A percentile compares a stretch with the other conserved stretches of the same genome.
These are phyloP conservation scores for Neltuma alba DNA, from an alignment of 306 rosid species.

Conservation along the genomic window DNA sequence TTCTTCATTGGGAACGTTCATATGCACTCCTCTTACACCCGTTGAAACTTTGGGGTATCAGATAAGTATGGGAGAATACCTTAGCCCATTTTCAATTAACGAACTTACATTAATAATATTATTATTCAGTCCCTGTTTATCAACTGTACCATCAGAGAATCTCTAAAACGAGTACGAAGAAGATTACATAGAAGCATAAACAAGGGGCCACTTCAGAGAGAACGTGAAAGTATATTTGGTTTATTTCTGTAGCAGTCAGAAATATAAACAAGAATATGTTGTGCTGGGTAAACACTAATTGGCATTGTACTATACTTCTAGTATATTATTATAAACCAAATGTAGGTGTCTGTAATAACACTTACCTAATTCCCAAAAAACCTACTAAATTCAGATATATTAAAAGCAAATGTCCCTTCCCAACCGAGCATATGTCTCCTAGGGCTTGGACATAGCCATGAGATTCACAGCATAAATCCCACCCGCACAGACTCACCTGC, in stretches of 20 bases:
- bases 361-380: not conserved
- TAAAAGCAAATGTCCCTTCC: constrained; percentile 46
- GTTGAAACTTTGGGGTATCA: no score
- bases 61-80: no score
- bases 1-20: no score
- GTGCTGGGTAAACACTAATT: not conserved
- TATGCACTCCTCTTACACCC: no score
- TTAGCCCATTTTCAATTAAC: no score
- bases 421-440: constrained; percentile 57
- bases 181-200: not conserved
- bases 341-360: not conserved
- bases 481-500: constrained; percentile 36
- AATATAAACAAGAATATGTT: not conserved
- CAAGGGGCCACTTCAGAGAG: not conserved
- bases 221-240: not conserved
- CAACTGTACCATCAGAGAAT: constrained; percentile 13
- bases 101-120: not conserved
- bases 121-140: not conserved
- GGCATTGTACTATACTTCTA: not conserved
- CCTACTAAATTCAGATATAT: constrained; percentile 7
- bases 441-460: constrained; percentile 38
- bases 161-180: not conserved
- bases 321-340: not conserved
- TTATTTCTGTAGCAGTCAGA: not conserved
- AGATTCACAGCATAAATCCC: constrained; percentile 35